Evolutionary conservation across 2,329 filamentous ascomycete species (phyloP).

Genomic region (Pyrenophora seminiperda): DNA sequence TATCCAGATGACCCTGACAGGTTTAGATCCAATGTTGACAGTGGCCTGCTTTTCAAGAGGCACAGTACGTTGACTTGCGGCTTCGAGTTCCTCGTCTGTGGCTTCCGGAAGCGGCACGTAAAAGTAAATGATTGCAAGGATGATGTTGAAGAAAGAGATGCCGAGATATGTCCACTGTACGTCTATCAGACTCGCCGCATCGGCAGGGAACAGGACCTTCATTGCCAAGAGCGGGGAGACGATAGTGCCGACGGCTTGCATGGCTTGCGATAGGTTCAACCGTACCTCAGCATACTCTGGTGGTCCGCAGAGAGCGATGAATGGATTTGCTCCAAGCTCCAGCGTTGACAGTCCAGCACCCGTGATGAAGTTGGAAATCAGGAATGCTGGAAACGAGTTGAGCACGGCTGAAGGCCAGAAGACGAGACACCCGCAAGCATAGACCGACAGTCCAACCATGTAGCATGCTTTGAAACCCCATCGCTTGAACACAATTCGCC

Average conservation of each 20-base stretch:
- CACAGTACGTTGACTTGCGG: constrained; percentile 54
- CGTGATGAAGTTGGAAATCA: constrained; percentile 67
- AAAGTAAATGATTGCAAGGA: constrained; percentile 64
- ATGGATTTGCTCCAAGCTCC: constrained; percentile 66
- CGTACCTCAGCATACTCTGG: constrained; percentile 64
- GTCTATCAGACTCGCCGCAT: constrained; percentile 60
- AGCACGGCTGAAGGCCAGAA: constrained; percentile 70
- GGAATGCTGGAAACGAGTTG: constrained; percentile 64
- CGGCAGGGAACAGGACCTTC: constrained; percentile 60
- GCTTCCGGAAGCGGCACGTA: constrained; percentile 68
- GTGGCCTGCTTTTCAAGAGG: constrained; percentile 47
- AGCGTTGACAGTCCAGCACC: constrained; percentile 64
- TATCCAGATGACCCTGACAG: constrained; percentile 60
- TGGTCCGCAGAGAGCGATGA: constrained; percentile 66
- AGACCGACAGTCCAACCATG: constrained; percentile 65
- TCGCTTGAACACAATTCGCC: constrained; percentile 60
- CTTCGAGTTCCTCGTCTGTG: constrained; percentile 64
- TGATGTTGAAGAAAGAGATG: constrained; percentile 64
- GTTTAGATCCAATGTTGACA: constrained; percentile 46
- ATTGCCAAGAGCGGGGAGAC: constrained; percentile 64
- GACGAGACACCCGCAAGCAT: constrained; percentile 64
- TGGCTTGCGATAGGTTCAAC: constrained; percentile 64
- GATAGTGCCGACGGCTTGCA: constrained; percentile 66
- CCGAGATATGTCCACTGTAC: constrained; percentile 70
- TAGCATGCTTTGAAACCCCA: constrained; percentile 69